Conservation (phyloP, 2,329 filamentous ascomycete species). For the Ambrosiella beaveri region DNA sequence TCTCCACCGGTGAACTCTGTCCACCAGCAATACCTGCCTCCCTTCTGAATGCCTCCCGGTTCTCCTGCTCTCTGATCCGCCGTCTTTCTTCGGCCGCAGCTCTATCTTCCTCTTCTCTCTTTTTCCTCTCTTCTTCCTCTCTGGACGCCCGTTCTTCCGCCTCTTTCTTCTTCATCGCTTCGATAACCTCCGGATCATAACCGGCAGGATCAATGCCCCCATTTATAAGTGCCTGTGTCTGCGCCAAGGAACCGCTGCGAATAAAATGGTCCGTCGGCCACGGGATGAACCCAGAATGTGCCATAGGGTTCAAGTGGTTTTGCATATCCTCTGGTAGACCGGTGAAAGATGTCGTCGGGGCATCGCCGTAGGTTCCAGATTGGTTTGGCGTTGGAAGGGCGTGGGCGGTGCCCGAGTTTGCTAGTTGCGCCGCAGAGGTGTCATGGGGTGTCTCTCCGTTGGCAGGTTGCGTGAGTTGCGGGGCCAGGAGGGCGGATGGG, state of each 20-base stretch:
- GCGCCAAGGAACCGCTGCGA: constrained; percentile 47
- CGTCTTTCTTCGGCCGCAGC: constrained; percentile 24
- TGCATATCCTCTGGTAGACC: constrained; percentile 32
- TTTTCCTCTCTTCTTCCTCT: constrained; percentile 30
- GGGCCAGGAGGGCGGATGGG: constrained; percentile 32
- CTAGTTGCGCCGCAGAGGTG: constrained; percentile 19
- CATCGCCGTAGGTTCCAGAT: constrained; percentile 16
- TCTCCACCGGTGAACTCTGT: constrained; percentile 20
- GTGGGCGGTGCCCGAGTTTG: no score
- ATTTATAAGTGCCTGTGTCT: constrained; percentile 43
- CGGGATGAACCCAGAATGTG: constrained; percentile 48
- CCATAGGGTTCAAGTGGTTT: constrained; percentile 36
- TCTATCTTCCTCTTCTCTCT: constrained; percentile 29
- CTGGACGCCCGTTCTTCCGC: constrained; percentile 31
- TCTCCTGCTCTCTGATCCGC: constrained; percentile 25
- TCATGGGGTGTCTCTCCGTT: constrained; percentile 18
- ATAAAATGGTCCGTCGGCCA: constrained; percentile 62
- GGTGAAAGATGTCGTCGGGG: constrained; percentile 19
- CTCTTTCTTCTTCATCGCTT: constrained; percentile 32
- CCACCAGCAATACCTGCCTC: constrained; percentile 20
- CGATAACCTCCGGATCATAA: constrained; percentile 40
- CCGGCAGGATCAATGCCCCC: constrained; percentile 43
- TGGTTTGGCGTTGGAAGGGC: constrained; percentile 13
- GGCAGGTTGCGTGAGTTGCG: constrained; percentile 15
- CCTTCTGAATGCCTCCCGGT: constrained; percentile 24